Base-by-base conservation (phyloP, 257 asterid genomes). In the Coffea canephora region DNA sequence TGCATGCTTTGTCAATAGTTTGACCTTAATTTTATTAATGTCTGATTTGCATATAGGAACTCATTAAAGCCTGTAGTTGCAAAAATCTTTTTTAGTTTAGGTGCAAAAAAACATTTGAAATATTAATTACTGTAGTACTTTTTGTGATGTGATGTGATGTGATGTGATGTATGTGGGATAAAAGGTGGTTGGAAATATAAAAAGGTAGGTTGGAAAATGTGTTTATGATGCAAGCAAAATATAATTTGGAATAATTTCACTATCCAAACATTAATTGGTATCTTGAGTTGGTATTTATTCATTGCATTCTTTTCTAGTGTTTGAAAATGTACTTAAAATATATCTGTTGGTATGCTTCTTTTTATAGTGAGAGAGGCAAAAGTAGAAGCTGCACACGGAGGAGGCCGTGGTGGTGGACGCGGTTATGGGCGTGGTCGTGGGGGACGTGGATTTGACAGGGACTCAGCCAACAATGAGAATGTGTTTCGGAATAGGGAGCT, bases 351-450 rank as follows among this genome's bases (percentile, higher is more conserved):
- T 54, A 67, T 82, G 70, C 67, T 81, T 50, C 19, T 54, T 72
- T 31, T 80, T 82, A 80, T 61, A 95, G 98, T 89, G 76, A 87
- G 90, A 80, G 98, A 93, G 68, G 86, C 90, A 45, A 95, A 76
- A 78, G 54, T 86, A 79, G 97, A 95, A 49, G 74, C 75, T 80
- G 83, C 82, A 4, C 92, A 84, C 62, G 89, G 91, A 82, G 92
- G 92, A 46, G 93, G 90, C 50, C 91, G 90, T 36, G 89, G 91
- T 31, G 93, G 92, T 71, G 97, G 92, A 4, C 95, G 92, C 36
- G 96, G 97, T 52, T 87, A 57, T 73, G 87, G 90, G 34, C 94
- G 93, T 31, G 94, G 92, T 1, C 92, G 93, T 76, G 89, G 93
- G 55, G 92, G 89, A 3, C 87, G 90, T 76, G 97, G 95, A 71